These are phyloP conservation scores for Cystobasidium onofrii DNA, from an alignment of 768 basidiomycete genomes.

Conservation along the genomic window DNA sequence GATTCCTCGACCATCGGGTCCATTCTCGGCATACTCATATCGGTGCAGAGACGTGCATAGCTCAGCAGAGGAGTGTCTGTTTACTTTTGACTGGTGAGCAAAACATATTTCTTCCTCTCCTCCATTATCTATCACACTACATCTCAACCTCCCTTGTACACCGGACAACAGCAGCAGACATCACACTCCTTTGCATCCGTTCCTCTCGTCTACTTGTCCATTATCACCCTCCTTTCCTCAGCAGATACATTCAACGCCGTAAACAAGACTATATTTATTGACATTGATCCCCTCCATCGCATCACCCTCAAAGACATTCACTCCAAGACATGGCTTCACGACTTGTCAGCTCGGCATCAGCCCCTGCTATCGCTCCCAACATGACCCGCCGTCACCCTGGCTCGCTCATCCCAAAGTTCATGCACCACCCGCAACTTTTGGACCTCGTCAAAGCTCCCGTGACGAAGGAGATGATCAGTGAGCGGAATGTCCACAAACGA, in stretches of 20 bases:
- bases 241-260: neutral
- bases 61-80: neutral
- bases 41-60: no score
- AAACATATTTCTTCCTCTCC: neutral
- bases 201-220: neutral
- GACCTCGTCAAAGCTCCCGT: conserved; percentile 69
- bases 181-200: neutral
- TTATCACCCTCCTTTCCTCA: neutral
- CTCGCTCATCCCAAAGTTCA: conserved; percentile 66
- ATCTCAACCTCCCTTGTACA: neutral
- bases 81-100: neutral
- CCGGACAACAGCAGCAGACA: neutral
- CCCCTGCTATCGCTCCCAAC: conserved; percentile 14
- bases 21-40: no score
- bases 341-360: neutral
- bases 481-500: conserved; percentile 29
- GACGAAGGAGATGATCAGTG: conserved; percentile 70
- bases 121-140: neutral
- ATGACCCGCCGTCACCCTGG: conserved; percentile 52
- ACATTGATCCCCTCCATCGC: neutral
- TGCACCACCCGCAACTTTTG: conserved; percentile 73
- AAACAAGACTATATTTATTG: neutral
- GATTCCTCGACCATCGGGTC: no score
- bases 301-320: neutral
- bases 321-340: neutral